Percentiles rank a stretch among this genome's conserved stretches.
These are phyloP conservation scores for Miscanthus lutarioriparius DNA, from an alignment of 176 grass and related monocot genomes.

Conservation along the genomic window DNA sequence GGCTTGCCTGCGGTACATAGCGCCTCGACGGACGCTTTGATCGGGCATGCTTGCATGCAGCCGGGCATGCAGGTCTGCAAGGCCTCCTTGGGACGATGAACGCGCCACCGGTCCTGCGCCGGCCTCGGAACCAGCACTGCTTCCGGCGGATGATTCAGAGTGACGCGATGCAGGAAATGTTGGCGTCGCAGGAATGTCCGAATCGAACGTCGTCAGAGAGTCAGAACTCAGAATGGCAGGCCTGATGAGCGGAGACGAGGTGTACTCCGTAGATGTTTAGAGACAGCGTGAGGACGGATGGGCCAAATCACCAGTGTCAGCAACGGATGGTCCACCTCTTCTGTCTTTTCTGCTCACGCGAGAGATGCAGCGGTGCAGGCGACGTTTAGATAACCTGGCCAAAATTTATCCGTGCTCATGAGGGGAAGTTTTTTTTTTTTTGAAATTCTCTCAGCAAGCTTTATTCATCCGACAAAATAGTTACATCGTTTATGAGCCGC, in stretches of 20 bases:
- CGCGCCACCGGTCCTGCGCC: neutral
- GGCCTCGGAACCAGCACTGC: conserved; percentile 19
- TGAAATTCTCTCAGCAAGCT: too few species aligned
- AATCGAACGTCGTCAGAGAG: neutral
- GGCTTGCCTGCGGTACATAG: neutral
- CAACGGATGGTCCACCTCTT: neutral
- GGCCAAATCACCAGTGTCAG: neutral
- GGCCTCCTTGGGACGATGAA: conserved; percentile 32
- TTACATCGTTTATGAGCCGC: too few species aligned
- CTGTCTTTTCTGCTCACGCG: neutral
- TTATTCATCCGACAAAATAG: too few species aligned
- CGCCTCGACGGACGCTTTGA: conserved; percentile 7
- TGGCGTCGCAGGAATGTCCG: conserved; percentile 29
- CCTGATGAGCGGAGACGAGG: neutral
- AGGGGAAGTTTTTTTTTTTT: too few species aligned
- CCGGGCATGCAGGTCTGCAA: neutral
- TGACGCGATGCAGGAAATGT: neutral
- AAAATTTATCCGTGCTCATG: too few species aligned
- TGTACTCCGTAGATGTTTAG: neutral
- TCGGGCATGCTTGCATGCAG: too few species aligned
- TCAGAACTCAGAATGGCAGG: neutral
- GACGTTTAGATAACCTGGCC: too few species aligned
- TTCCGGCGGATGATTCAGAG: conserved; percentile 6
- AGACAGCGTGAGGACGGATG: conserved; percentile 3
- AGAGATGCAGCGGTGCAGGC: neutral